These are phyloP conservation scores for Saccharomyces pastorianus DNA, from an alignment of 1,139 yeast species.

Conservation along the genomic window DNA sequence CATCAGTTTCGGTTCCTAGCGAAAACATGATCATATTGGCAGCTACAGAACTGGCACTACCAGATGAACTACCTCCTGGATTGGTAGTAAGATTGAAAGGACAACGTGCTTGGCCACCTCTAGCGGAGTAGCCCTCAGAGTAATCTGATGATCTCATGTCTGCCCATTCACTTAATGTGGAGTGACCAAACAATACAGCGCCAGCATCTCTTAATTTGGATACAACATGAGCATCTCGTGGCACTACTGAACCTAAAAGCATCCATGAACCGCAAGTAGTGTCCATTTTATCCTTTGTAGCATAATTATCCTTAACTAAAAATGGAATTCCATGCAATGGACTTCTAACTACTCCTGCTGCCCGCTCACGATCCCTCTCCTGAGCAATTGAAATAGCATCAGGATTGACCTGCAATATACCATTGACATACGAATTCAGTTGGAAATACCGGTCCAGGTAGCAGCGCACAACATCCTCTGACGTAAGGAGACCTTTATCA, in stretches of 20 bases:
- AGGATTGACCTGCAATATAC: conserved; percentile 22
- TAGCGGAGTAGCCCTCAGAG: conserved; percentile 27
- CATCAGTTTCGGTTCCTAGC: neutral
- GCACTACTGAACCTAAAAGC: conserved; percentile 25
- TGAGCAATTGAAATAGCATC: conserved; percentile 18
- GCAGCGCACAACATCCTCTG: conserved; percentile 19
- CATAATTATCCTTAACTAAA: conserved; percentile 25
- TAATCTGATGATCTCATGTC: conserved; percentile 25
- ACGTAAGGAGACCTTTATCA: conserved; percentile 13
- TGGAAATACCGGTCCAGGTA: conserved; percentile 23
- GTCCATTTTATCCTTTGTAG: conserved; percentile 26
- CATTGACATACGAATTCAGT: conserved; percentile 19
- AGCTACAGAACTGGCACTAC: conserved; percentile 17
- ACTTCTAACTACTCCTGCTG: conserved; percentile 20
- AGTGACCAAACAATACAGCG: conserved; percentile 27
- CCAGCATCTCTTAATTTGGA: conserved; percentile 23
- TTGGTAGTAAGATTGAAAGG: conserved; percentile 23
- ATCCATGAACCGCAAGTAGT: conserved; percentile 24
- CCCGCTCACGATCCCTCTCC: conserved; percentile 19
- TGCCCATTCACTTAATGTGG: conserved; percentile 28
- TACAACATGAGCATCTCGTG: conserved; percentile 26
- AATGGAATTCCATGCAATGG: conserved; percentile 29
- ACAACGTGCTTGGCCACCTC: conserved; percentile 26
- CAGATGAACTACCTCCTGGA: conserved; percentile 26
- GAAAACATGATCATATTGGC: neutral